Evolutionary conservation across 1,284 basidiomycete genomes (phyloP).

Genomic region (Entoloma clypeatum): DNA sequence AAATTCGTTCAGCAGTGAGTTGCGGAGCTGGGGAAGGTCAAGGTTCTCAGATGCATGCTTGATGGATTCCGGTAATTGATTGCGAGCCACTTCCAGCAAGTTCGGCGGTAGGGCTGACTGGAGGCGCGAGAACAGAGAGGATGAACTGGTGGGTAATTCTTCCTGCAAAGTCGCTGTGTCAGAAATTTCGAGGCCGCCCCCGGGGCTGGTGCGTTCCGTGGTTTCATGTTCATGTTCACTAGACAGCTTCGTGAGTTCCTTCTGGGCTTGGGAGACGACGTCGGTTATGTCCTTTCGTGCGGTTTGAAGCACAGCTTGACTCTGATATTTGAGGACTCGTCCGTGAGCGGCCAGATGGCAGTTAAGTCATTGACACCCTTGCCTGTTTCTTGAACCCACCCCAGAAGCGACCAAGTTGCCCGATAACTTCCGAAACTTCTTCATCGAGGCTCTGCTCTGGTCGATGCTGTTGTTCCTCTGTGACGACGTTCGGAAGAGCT

Average conservation of each 20-base stretch:
- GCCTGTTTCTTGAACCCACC: conserved; percentile 87
- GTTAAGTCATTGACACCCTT: conserved; percentile 23
- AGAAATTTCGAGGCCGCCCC: conserved; percentile 18
- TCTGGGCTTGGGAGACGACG: conserved; percentile 80
- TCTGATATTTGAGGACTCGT: conserved; percentile 41
- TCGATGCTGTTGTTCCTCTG: too few relatives aligned
- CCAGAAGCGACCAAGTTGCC: conserved; percentile 83
- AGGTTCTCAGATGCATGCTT: conserved; percentile 58
- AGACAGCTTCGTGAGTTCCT: conserved; percentile 68
- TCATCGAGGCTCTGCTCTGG: conserved; percentile 71
- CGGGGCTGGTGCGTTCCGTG: conserved; percentile 2
- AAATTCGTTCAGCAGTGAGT: conserved; percentile 65
- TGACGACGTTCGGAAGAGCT: conserved; percentile 38
- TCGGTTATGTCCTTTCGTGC: conserved; percentile 77
- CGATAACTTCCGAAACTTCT: conserved; percentile 84
- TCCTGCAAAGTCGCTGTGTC: conserved; percentile 23
- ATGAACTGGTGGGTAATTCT: conserved; percentile 34
- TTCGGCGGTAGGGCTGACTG: conserved; percentile 71
- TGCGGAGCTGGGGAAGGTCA: conserved; percentile 64
- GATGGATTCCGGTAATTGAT: conserved; percentile 62
- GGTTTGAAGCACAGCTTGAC: conserved; percentile 65
- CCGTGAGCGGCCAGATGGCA: conserved; percentile 5
- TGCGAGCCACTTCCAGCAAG: conserved; percentile 65
- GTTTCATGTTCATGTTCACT: conserved; percentile 26
- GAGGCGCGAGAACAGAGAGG: conserved; percentile 62